phyloP scores from a whole-genome alignment of 805 yeast species.

The Barnettozyma californica region DNA sequence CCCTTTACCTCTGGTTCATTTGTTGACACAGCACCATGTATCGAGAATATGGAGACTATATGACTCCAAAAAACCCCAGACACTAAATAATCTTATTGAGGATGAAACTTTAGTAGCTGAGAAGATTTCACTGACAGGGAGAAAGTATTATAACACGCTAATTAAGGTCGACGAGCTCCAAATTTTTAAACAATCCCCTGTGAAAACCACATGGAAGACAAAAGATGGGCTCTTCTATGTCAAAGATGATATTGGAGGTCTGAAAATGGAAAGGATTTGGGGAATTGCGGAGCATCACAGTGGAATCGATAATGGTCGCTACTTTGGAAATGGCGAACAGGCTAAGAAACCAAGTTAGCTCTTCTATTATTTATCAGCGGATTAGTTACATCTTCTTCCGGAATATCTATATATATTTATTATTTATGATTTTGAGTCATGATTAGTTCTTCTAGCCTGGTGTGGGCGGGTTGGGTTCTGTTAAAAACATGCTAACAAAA shows the following conservation, averaged over 20 bases:
- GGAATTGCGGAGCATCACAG: constrained; percentile 68
- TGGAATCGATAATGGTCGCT: constrained; percentile 66
- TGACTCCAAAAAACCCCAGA: constrained; percentile 54
- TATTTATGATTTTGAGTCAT: not conserved
- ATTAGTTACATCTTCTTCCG: not conserved
- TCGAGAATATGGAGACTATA: constrained; percentile 67
- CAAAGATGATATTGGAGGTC: constrained; percentile 72
- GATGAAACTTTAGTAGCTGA: constrained; percentile 68
- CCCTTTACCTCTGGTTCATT: constrained; percentile 54
- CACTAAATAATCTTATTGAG: constrained; percentile 50
- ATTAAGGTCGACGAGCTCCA: constrained; percentile 45
- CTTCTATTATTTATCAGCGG: not conserved
- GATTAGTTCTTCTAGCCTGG: not conserved
- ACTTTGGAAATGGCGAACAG: constrained; percentile 14
- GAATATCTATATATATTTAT: not conserved
- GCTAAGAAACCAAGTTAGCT: not conserved
- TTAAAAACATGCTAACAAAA: not conserved
- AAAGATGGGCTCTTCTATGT: constrained; percentile 44
- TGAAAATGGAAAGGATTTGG: constrained; percentile 82
- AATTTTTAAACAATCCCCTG: constrained; percentile 35
- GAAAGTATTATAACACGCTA: constrained; percentile 57
- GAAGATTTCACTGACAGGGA: constrained; percentile 62
- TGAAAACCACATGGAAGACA: constrained; percentile 44
- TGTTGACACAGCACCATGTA: constrained; percentile 61
- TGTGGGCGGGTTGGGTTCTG: not conserved